phyloP scores from a whole-genome alignment of 2,329 filamentous ascomycete species.

The Volutella citrinella region DNA sequence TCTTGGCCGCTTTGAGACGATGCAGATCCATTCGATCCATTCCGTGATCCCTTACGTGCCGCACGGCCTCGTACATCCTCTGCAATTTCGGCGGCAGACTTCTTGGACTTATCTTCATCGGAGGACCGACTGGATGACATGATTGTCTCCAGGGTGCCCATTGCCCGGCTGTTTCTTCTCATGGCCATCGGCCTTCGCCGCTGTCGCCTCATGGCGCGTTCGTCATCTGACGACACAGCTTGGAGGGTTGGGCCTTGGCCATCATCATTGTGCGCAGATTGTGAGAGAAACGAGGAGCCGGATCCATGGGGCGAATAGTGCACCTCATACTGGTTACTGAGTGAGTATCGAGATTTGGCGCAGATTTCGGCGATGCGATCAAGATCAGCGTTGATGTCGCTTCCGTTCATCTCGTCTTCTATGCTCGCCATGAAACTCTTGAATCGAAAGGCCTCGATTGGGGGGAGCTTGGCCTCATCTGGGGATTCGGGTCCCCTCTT shows the following conservation, averaged over 20 bases:
- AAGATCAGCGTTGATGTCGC: constrained; percentile 55
- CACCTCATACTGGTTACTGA: constrained; percentile 66
- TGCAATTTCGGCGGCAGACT: constrained; percentile 54
- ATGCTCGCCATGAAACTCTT: constrained; percentile 61
- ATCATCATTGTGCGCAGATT: constrained; percentile 28
- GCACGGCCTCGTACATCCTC: constrained; percentile 52
- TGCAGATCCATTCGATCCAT: constrained; percentile 30
- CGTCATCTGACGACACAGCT: constrained; percentile 55
- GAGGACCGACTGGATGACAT: constrained; percentile 65
- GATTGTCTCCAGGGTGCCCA: constrained; percentile 63
- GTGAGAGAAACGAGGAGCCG: constrained; percentile 45
- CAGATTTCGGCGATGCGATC: constrained; percentile 67
- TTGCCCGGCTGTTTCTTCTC: constrained; percentile 51
- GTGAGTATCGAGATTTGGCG: constrained; percentile 60
- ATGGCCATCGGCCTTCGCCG: constrained; percentile 39
- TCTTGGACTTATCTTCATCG: constrained; percentile 59
- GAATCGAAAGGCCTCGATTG: constrained; percentile 62
- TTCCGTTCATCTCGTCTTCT: constrained; percentile 39
- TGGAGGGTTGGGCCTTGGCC: constrained; percentile 53
- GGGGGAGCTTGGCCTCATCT: constrained; percentile 50
- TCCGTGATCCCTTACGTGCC: constrained; percentile 34
- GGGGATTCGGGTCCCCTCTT: constrained; percentile 32
- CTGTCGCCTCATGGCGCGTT: constrained; percentile 38
- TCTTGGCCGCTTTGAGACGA: constrained; percentile 27
- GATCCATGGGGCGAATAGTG: constrained; percentile 62